Conservation (phyloP, 805 yeast genomes). For the Metschnikowia cerradonensis region DNA sequence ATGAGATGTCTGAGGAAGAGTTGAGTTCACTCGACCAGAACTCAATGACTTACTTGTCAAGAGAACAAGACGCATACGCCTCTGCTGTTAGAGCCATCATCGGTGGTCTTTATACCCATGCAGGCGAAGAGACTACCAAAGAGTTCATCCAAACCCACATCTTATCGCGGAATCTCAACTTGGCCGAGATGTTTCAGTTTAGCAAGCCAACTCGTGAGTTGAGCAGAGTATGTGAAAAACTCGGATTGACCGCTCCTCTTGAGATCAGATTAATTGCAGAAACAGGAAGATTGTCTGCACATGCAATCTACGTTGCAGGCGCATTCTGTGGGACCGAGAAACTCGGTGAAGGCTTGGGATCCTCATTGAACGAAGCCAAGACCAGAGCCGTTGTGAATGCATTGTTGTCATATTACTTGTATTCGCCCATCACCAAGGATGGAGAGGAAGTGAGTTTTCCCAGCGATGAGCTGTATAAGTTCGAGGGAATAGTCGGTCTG, state of each 20-base stretch:
- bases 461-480: conserved; percentile 47
- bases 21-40: conserved; percentile 9
- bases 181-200: conserved; percentile 72
- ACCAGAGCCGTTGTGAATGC: conserved; percentile 90
- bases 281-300: conserved; percentile 81
- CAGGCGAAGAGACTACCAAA: conserved; percentile 61
- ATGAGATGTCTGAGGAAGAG: conserved; percentile 31
- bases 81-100: conserved; percentile 76
- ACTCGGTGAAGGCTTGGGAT: conserved; percentile 92
- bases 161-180: conserved; percentile 75
- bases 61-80: conserved; percentile 49
- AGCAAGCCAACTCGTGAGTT: conserved; percentile 84
- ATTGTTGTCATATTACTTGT: conserved; percentile 86
- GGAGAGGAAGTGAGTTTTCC: conserved; percentile 51
- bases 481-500: conserved; percentile 38
- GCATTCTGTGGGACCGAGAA: conserved; percentile 79
- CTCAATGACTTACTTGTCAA: conserved; percentile 28
- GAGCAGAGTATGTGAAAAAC: conserved; percentile 69
- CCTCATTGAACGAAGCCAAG: conserved; percentile 86
- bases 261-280: conserved; percentile 79
- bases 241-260: conserved; percentile 68
- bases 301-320: conserved; percentile 88
- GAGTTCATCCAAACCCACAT: conserved; percentile 70
- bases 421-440: conserved; percentile 61
- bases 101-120: conserved; percentile 76